phyloP scores from a whole-genome alignment of 257 asterid genomes.

The Solanum habrochaites region DNA sequence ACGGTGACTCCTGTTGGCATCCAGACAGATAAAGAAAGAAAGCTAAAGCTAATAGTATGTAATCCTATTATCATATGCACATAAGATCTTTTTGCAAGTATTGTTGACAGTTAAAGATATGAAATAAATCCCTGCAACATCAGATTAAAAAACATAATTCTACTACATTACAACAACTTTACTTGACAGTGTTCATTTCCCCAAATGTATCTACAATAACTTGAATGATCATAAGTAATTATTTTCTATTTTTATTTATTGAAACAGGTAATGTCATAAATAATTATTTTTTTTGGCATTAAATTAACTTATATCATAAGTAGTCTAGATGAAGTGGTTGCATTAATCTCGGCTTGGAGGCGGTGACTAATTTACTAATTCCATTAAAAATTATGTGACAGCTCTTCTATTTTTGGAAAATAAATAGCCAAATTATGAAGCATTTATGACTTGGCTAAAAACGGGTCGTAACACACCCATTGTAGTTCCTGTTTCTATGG shows the following conservation, averaged over 20 bases:
- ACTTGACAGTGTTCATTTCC: not conserved
- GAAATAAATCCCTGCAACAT: not conserved
- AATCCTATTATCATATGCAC: not conserved
- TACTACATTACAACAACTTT: not conserved
- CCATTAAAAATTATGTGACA: not conserved
- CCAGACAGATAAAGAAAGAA: not conserved
- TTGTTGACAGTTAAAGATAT: not conserved
- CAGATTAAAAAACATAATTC: not conserved
- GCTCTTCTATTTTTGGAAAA: not conserved
- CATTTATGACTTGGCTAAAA: not conserved
- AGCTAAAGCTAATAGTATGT: not conserved
- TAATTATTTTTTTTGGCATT: not conserved
- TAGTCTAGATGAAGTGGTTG: not conserved
- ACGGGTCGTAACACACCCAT: not conserved
- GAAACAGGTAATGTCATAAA: too few species aligned
- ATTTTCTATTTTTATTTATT: too few species aligned
- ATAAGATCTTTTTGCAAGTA: not conserved
- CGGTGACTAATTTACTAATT: not conserved
- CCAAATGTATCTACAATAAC: not conserved
- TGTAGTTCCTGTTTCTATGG: not conserved
- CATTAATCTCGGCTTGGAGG: not conserved
- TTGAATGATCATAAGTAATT: not conserved
- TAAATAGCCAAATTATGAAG: not conserved
- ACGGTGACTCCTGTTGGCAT: slow-evolving; percentile 50
- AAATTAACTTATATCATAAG: not conserved